Base-by-base conservation (phyloP, 441 rosid genomes). In the Geranium incanum region DNA sequence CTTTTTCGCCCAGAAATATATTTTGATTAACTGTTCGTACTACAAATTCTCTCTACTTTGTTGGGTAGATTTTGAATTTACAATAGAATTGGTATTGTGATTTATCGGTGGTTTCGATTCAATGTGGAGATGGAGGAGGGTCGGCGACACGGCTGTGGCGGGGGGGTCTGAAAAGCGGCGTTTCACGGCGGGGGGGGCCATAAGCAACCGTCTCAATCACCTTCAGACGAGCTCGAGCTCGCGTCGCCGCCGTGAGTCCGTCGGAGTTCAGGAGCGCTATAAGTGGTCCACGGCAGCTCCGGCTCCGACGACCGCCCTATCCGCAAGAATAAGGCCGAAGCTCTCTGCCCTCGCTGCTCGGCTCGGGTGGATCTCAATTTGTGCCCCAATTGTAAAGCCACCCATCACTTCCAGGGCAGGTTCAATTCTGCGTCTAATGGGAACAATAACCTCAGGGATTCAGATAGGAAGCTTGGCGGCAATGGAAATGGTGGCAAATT, bases 351-450 rank as follows among this genome's bases (percentile, higher is more conserved):
- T 19, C 89, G 92, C 7, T 93, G 97, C 74, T 89, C 93, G 2
- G 87, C 88, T 70, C 87, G 85, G 71, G 84, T 92, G 91, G 92
- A 89, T 84, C 88, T 89, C n/a, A 91, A 89, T 65, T 83, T 87
- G 80, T 93, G 98, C 78, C 95, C 98, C 59, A 89, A 80, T 80
- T 93, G 98, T 78, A 91, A 89, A 80, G 84, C 95, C 0, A 95
- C 97, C 60, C 91, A 89, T 71, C 88, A 88, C 68, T 90, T 86
- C 65, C 97, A 89, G 68, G 98, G 98, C 8, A 91, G 88, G 16
- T 93, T 93, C 71, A 70, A 69, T 63, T 12, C 57, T 5, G 78
- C 16, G 11, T 12, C 57, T 50, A 12, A 50, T 11, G 15, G 78
- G 65, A 68, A 21, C 33, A 28, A 28, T 28, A 28, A 28, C 33